Evolutionary conservation across 2,329 filamentous ascomycete species (phyloP), one percentile per base, ranked within the genome.

Genomic region (Fusarium foetens): DNA sequence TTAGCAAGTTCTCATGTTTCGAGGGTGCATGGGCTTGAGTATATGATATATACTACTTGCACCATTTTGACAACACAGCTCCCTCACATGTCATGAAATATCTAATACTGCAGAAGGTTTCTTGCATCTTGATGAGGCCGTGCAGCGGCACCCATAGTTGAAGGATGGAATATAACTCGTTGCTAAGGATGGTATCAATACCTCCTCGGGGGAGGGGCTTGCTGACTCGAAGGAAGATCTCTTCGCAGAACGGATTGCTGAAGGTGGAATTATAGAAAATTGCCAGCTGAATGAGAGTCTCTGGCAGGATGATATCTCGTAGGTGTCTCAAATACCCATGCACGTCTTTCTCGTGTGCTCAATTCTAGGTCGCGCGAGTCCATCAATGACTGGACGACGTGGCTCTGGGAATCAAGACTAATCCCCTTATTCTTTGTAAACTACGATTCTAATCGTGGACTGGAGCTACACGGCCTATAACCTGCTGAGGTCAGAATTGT

Each of bases 361-460:
- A 33, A 19, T 23, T 49, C n/a, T 6, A 23, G 11, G 16, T 6
- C 29, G 11, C 16, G n/a, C 4, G n/a, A 49, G 29, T 49, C 16
- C 16, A 23, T 33, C n/a, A 19, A 19, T 7, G 12, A 10, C 46
- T 7, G 29, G 5, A 23, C 19, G 11, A 23, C 8, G 46, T 13
- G 16, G 19, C 46, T 49, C 29, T 10, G 8, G 29, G 6, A 19
- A 19, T 7, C 21, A 23, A 49, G 11, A 19, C 29, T 33, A 8
- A 33, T 13, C 3, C 16, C n/a, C 2, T 19, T 33, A 13, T 4
- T 23, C 16, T 23, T 19, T 13, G 3, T 3, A 7, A 9, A 19
- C 3, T 14, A 33, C 0, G 2, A 6, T 9, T 23, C 8, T 19
- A 12, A 17, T 23, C 7, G 5, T 12, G 7, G 2, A n/a, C 8